phyloP scores from a whole-genome alignment of 257 asterid genomes.

The Handroanthus guayacan region DNA sequence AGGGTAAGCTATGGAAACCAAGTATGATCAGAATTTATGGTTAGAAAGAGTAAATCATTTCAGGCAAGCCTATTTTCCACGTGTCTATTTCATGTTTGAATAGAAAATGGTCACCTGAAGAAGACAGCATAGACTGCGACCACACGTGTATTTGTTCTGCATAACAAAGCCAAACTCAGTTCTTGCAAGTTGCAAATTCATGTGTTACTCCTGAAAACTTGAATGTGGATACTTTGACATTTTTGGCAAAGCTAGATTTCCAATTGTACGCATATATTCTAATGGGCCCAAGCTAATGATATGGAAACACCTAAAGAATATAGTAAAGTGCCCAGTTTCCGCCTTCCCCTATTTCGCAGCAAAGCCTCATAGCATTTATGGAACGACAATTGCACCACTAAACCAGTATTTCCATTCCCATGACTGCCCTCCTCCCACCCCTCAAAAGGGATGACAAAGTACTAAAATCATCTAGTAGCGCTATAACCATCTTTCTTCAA shows the following conservation, averaged over 20 bases:
- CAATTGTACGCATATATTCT: neutral
- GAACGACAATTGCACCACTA: constrained; percentile 11
- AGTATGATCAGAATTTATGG: neutral
- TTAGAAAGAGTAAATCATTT: neutral
- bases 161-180: neutral
- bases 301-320: neutral
- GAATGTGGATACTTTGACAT: neutral
- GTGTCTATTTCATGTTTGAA: neutral
- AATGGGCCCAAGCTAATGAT: neutral
- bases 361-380: constrained; percentile 4
- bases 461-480: neutral
- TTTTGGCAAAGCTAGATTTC: neutral
- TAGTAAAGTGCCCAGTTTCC: neutral
- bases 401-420: neutral
- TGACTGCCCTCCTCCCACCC: neutral
- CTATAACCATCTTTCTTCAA: neutral
- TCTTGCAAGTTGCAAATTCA: neutral
- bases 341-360: neutral
- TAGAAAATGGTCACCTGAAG: constrained; percentile 24
- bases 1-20: neutral
- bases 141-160: neutral
- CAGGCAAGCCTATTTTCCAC: neutral
- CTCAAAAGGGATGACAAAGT: neutral
- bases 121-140: neutral
- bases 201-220: neutral